Evolutionary conservation across 169 alveolate species (phyloP).

Genomic region (Cryptosporidium sp.): DNA sequence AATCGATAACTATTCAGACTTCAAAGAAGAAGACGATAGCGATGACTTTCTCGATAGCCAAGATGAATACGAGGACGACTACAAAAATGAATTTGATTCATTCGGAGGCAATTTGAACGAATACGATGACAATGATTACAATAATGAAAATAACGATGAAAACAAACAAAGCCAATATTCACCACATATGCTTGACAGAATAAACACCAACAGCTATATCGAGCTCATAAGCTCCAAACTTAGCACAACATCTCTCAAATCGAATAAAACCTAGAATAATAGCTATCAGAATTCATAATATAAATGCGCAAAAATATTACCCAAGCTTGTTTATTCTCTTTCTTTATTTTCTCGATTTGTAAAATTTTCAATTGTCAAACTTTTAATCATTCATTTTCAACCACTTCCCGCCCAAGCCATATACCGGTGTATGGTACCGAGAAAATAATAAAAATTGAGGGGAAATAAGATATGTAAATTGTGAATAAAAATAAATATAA

Average conservation of each 20-base stretch:
- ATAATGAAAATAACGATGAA: neutral
- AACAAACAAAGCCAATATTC: neutral
- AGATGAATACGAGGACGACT: neutral
- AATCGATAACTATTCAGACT: neutral
- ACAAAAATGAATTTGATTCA: neutral
- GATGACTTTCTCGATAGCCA: neutral
- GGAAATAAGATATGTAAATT: neutral
- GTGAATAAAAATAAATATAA: neutral
- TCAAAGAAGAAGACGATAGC: neutral
- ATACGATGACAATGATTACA: neutral
- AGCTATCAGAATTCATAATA: neutral
- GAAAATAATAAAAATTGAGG: neutral
- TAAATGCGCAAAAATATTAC: too few relatives aligned
- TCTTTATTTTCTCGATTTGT: neutral
- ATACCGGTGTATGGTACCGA: neutral
- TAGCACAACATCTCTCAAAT: neutral
- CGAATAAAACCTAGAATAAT: neutral
- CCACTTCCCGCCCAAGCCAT: neutral
- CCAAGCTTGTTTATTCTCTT: neutral
- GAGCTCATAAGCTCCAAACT: slow-evolving; percentile 2
- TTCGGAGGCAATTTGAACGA: neutral
- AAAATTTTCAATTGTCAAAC: neutral
- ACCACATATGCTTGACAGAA: neutral
- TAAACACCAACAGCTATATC: neutral
- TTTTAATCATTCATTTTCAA: neutral